Base-by-base conservation (phyloP, 2,329 filamentous ascomycete species). In the Plectosphaerella sp. region DNA sequence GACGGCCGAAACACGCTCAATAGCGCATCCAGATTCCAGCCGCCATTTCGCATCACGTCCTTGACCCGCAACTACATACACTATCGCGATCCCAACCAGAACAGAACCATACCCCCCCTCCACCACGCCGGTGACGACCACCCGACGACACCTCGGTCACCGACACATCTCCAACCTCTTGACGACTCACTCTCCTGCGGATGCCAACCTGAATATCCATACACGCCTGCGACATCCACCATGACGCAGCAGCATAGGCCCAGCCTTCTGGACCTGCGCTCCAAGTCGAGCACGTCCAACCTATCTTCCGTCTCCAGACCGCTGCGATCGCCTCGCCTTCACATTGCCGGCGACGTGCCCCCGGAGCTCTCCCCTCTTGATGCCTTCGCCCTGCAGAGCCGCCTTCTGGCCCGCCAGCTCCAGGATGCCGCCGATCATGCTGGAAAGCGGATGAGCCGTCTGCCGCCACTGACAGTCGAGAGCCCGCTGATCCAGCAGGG, bases 361-460 rank as follows among this genome's bases (percentile, higher is more conserved):
- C 94, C 94, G 5, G 89, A 94, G 49, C 79, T 97, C 52, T 97
- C 94, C 8, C 94, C 94, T 11, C 81, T 99, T 58, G 94, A 99
- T 77, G 93, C 93, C 47, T 95, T 99, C 66, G 93, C 93, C 20
- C 80, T 93, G 56, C 93, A 97, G 66, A 95, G 92, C 61, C 87
- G 93, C 53, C 74, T 95, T 61, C 80, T 99, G 49, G 91, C 91
- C 39, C 89, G 84, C 71, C 88, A 96, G 70, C 83, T 99, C 55
- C 87, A 96, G 67, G 87, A 94, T 60, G 86, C 83, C 57, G 78
- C 80, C 56, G 81, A 83, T 63, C 85, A 82, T 64, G 81, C 82
- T 56, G 91, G 89, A 48, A 84, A 86, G 58, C 83, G 92, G 53
- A 82, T 97, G 71, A 97, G 92, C 71, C 83, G 93, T 42, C 74